Conservation (phyloP, 83 land plant genomes). For the Picea mariana region DNA sequence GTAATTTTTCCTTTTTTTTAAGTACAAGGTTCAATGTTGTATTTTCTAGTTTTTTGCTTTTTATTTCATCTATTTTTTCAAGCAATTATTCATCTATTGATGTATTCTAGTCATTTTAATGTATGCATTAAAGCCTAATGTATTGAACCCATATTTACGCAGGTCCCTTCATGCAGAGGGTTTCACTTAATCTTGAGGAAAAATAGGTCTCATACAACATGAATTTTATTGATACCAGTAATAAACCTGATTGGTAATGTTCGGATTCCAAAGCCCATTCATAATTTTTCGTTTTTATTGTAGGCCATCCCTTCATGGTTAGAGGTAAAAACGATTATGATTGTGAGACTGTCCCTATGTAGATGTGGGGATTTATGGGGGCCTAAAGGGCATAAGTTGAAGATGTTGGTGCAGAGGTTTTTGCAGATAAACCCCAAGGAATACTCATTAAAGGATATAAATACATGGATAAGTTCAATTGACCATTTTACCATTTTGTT, state of each 20-base stretch:
- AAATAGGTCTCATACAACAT: slow-evolving; percentile 52
- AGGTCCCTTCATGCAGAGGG: slow-evolving; percentile 88
- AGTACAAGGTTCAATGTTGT: not conserved
- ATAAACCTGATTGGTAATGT: slow-evolving; percentile 69
- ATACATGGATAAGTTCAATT: no score
- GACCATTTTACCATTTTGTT: no score
- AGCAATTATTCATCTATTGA: not conserved
- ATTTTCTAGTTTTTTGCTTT: not conserved
- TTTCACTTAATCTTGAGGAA: slow-evolving; percentile 78
- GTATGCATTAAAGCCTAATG: no score
- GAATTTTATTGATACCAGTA: slow-evolving; percentile 45
- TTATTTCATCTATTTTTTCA: not conserved
- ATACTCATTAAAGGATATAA: no score
- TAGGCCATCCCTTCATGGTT: no score
- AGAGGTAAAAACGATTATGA: not conserved
- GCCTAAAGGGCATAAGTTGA: not conserved
- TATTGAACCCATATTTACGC: not conserved
- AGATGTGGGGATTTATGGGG: not conserved
- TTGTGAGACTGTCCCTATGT: not conserved
- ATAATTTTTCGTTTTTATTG: not conserved
- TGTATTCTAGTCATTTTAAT: not conserved
- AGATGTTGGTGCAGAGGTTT: slow-evolving; percentile 46
- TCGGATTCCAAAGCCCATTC: not conserved
- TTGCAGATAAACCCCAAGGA: slow-evolving; percentile 83
- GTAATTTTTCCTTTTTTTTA: not conserved